phyloP scores from a whole-genome alignment of 495 filamentous ascomycete genomes.

The Hypomontagnella submonticulosa region DNA sequence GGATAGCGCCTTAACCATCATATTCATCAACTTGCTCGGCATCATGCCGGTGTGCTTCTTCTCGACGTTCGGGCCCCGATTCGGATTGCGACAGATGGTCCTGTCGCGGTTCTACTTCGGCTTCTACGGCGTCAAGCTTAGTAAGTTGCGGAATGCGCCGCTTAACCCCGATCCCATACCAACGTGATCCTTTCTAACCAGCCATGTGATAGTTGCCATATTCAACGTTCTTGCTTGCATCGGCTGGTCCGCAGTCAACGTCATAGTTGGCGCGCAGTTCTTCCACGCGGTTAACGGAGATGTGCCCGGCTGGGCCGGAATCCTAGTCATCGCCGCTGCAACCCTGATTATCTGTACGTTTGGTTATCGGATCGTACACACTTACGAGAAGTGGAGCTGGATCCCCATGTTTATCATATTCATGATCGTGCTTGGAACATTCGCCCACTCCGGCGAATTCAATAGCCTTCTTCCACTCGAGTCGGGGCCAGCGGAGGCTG shows the following conservation, averaged over 20 bases:
- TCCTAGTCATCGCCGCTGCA: conserved; percentile 77
- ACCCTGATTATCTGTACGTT: conserved; percentile 79
- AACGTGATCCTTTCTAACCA: conserved; percentile 17
- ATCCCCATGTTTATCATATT: conserved; percentile 82
- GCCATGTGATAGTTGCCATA: conserved; percentile 64
- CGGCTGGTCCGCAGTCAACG: conserved; percentile 80
- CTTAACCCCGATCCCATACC: background rate
- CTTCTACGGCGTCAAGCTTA: conserved; percentile 75
- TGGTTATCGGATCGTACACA: conserved; percentile 84
- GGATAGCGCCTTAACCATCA: conserved; percentile 77
- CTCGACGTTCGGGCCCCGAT: conserved; percentile 79
- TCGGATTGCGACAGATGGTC: conserved; percentile 87
- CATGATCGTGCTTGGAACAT: conserved; percentile 76
- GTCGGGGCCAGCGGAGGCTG: conserved; percentile 70
- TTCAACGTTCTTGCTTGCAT: conserved; percentile 83
- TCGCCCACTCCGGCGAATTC: conserved; percentile 81
- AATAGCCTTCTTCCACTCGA: conserved; percentile 70
- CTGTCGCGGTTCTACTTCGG: conserved; percentile 87
- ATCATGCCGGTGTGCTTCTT: conserved; percentile 82
- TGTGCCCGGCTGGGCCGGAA: conserved; percentile 79
- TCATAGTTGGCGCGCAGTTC: conserved; percentile 85
- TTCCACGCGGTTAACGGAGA: conserved; percentile 77
- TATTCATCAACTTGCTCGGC: conserved; percentile 84
- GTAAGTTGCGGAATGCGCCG: conserved; percentile 57
- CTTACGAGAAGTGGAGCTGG: conserved; percentile 83